phyloP scores from a whole-genome alignment of 1,139 yeast genomes.

The Blastobotrys raffinosifermentans region DNA sequence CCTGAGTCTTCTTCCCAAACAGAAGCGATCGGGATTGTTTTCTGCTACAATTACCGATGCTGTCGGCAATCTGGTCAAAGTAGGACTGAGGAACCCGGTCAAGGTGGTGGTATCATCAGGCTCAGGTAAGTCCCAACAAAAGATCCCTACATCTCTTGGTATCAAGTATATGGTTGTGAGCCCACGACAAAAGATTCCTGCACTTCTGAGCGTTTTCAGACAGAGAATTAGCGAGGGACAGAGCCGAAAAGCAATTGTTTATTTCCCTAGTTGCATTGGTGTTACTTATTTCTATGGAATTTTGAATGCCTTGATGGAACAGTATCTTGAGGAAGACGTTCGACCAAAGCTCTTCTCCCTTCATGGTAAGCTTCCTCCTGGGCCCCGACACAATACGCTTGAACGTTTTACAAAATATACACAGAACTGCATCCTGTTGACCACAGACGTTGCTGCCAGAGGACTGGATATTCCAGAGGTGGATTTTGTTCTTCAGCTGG shows the following conservation, averaged over 20 bases:
- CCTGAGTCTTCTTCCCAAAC: conserved; percentile 68
- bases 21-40: conserved; percentile 87
- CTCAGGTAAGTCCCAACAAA: conserved; percentile 30
- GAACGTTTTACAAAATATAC: conserved; percentile 47
- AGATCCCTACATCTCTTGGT: conserved; percentile 58
- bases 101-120: conserved; percentile 59
- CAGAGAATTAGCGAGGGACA: conserved; percentile 39
- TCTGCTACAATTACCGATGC: conserved; percentile 89
- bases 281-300: conserved; percentile 70
- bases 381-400: conserved; percentile 67
- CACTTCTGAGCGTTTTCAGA: conserved; percentile 48
- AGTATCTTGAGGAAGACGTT: conserved; percentile 22
- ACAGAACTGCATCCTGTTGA: conserved; percentile 55
- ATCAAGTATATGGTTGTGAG: conserved; percentile 56
- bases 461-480: conserved; percentile 93
- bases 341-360: conserved; percentile 52
- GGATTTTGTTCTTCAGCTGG: conserved; percentile 78
- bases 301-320: conserved; percentile 37
- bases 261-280: conserved; percentile 82
- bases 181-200: conserved; percentile 56
- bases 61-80: conserved; percentile 36
- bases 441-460: conserved; percentile 64
- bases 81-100: conserved; percentile 85
- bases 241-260: conserved; percentile 74
- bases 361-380: conserved; percentile 79